phyloP scores from a whole-genome alignment of 257 asterid genomes.

The Solanum sejunctum region DNA sequence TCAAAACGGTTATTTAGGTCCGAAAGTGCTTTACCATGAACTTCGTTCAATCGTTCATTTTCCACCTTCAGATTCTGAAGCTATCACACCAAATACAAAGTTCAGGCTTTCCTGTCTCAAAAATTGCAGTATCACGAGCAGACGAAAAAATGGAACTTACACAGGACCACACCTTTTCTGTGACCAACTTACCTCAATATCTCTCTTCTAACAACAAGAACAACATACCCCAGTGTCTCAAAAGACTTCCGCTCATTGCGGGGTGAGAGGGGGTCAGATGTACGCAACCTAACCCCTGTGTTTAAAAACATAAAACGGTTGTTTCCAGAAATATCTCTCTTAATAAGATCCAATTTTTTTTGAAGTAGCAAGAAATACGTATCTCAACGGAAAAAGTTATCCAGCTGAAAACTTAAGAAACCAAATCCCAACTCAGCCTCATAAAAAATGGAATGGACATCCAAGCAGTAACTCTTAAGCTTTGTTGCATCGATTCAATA shows the following conservation, averaged over 20 bases:
- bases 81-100: conserved; percentile 15
- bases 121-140: neutral
- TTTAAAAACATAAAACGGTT: too few relatives aligned
- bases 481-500: neutral
- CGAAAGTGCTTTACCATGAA: conserved; percentile 19
- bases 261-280: too few relatives aligned
- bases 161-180: neutral
- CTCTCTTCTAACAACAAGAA: too few relatives aligned
- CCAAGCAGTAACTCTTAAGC: neutral
- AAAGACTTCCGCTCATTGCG: too few relatives aligned
- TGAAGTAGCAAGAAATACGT: neutral
- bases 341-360: neutral
- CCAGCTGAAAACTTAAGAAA: neutral
- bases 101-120: neutral
- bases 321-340: neutral
- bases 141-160: neutral
- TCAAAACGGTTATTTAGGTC: neutral
- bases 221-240: too few relatives aligned
- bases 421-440: neutral
- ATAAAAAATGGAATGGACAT: neutral
- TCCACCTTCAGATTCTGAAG: conserved; percentile 33
- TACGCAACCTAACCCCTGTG: too few relatives aligned
- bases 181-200: neutral
- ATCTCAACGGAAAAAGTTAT: neutral
- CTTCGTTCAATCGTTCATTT: conserved; percentile 28